A percentile compares a stretch with the other conserved stretches of the same genome.
Evolutionary conservation across 495 filamentous ascomycete genomes (phyloP).

Genomic region (Podospora appendiculata): DNA sequence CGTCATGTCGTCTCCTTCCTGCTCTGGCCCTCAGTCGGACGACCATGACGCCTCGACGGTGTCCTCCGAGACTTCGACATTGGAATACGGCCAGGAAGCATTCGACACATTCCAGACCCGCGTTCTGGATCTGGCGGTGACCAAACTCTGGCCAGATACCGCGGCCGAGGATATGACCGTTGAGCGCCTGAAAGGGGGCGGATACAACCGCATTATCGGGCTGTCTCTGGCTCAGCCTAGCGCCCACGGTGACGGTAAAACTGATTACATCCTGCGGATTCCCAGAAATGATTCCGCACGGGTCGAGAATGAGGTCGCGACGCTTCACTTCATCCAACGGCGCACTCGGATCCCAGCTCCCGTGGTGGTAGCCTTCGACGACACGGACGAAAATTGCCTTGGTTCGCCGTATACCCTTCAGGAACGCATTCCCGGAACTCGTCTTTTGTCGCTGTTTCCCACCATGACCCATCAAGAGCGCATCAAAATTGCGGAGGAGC

Average conservation of each 20-base stretch:
- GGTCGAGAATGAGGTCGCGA: neutral
- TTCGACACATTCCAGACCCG: neutral
- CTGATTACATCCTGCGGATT: slow-evolving; percentile 1
- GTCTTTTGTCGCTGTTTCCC: neutral
- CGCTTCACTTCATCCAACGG: neutral
- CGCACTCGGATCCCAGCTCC: neutral
- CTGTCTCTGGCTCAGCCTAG: neutral
- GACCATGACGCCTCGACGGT: neutral
- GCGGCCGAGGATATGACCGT: neutral
- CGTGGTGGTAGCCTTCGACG: neutral
- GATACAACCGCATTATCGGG: slow-evolving; percentile 3
- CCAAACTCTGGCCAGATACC: neutral
- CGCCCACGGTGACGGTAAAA: neutral
- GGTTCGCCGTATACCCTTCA: neutral
- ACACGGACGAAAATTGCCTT: neutral
- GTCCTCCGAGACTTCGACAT: neutral
- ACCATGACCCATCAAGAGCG: neutral
- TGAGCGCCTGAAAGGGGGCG: neutral
- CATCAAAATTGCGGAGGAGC: neutral
- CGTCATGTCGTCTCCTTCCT: neutral
- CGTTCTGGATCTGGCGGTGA: neutral
- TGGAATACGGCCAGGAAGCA: neutral
- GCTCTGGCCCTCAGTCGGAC: neutral
- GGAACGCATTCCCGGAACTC: neutral
- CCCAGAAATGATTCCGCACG: neutral